These are phyloP conservation scores for Dioscorea cayenensis DNA, from an alignment of 116 monocot species.

Conservation along the genomic window DNA sequence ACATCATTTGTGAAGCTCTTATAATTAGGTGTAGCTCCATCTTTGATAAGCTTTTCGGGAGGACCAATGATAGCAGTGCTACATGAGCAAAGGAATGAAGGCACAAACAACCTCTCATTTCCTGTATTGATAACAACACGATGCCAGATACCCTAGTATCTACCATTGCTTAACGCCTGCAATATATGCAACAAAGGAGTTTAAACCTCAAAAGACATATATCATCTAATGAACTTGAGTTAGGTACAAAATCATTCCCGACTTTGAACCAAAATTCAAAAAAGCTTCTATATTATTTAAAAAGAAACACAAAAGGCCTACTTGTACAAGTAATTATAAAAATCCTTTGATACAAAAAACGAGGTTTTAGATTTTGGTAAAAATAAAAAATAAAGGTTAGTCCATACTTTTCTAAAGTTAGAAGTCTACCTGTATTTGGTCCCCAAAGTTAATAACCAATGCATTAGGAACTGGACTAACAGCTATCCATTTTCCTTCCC, in stretches of 20 bases:
- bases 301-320: no score
- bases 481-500: conserved; percentile 51
- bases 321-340: no score
- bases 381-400: no score
- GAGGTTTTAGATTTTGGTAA: no score
- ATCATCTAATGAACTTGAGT: no score
- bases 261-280: no score
- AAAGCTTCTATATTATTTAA: no score
- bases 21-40: conserved; percentile 43
- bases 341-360: no score
- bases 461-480: conserved; percentile 51
- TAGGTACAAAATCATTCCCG: no score
- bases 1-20: conserved; percentile 53
- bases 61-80: conserved; percentile 48
- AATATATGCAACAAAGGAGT: background rate
- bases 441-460: conserved; percentile 73
- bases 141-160: conserved; percentile 71
- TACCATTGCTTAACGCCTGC: conserved; percentile 74
- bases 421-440: conserved; percentile 58
- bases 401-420: background rate
- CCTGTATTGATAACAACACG: conserved; percentile 61
- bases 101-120: conserved; percentile 56
- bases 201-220: no score
- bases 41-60: conserved; percentile 41
- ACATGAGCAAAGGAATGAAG: conserved; percentile 74